These are phyloP conservation scores for Aspergillus novofumigatus DNA, from an alignment of 2,329 filamentous ascomycete species.

Conservation along the genomic window DNA sequence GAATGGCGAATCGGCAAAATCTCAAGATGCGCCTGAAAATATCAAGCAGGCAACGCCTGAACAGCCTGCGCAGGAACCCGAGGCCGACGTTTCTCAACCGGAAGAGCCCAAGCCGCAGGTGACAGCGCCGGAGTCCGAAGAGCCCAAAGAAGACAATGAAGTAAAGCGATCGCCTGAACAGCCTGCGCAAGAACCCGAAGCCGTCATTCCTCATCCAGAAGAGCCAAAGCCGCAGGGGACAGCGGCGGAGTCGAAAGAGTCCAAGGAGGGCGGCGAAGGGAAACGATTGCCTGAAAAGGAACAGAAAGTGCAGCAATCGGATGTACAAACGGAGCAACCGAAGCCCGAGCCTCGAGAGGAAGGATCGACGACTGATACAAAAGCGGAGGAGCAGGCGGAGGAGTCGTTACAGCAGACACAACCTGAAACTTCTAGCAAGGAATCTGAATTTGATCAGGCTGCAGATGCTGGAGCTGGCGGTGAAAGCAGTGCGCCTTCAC, in stretches of 20 bases:
- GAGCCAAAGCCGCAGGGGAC: neutral
- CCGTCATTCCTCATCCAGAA: neutral
- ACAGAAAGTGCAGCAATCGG: neutral
- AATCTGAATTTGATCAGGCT: neutral
- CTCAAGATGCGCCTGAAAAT: slow-evolving; percentile 13
- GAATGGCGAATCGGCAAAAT: slow-evolving; percentile 17
- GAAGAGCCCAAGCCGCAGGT: neutral
- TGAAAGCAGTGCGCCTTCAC: neutral
- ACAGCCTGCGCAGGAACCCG: slow-evolving; percentile 7
- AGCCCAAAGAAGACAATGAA: slow-evolving; percentile 11
- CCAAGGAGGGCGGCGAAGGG: slow-evolving; percentile 8
- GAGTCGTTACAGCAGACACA: neutral
- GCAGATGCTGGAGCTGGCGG: neutral
- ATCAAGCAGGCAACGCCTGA: slow-evolving; percentile 9
- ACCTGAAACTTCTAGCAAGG: neutral
- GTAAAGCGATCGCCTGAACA: slow-evolving; percentile 4
- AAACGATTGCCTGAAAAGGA: slow-evolving; percentile 6
- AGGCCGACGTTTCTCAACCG: slow-evolving; percentile 1
- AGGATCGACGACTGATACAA: neutral
- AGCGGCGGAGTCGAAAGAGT: slow-evolving; percentile 14
- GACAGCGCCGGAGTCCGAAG: slow-evolving; percentile 11
- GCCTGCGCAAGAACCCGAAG: slow-evolving; percentile 6
- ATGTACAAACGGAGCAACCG: neutral
- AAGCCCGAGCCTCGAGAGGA: neutral
- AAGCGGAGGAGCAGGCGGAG: neutral